Evolutionary conservation across 345 rosid species (phyloP).

Genomic region (Syzygium aqueum): DNA sequence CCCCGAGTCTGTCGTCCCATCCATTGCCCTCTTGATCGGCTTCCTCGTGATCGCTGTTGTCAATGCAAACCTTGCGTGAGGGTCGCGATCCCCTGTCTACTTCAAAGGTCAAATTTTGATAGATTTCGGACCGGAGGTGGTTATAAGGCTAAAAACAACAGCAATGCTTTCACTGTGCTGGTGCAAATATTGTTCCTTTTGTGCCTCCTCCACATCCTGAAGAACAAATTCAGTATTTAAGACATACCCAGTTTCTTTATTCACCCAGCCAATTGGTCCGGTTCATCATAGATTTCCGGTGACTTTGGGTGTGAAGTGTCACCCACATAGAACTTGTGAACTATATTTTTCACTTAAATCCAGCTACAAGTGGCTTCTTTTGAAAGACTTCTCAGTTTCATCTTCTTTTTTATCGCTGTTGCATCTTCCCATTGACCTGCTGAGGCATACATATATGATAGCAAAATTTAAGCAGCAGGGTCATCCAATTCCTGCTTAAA

Average conservation of each 20-base stretch:
- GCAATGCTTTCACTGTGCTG: constrained; percentile 89
- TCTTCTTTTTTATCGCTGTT: constrained; percentile 37
- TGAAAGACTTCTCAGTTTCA: constrained; percentile 43
- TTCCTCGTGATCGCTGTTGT: not conserved
- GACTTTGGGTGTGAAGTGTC: constrained; percentile 54
- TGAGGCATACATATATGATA: constrained; percentile 64
- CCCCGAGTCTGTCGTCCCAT: not conserved
- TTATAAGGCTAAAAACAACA: constrained; percentile 50
- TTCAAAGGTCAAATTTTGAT: constrained; percentile 21
- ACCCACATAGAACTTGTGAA: constrained; percentile 62
- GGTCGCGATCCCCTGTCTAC: not conserved
- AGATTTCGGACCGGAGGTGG: constrained; percentile 39
- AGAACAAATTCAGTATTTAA: constrained; percentile 64
- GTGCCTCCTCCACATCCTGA: constrained; percentile 56
- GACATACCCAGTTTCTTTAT: constrained; percentile 46
- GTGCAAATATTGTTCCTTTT: constrained; percentile 43
- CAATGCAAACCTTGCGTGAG: not conserved
- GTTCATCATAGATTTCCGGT: constrained; percentile 27
- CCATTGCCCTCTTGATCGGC: not conserved
- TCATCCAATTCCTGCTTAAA: constrained; percentile 49
- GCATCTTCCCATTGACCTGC: constrained; percentile 52
- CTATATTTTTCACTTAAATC: constrained; percentile 49
- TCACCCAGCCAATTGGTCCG: constrained; percentile 28
- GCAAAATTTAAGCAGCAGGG: constrained; percentile 52
- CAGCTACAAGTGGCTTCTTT: constrained; percentile 82